Evolutionary conservation across 805 yeast species (phyloP).

Genomic region (Kluyveromyces siamensis): DNA sequence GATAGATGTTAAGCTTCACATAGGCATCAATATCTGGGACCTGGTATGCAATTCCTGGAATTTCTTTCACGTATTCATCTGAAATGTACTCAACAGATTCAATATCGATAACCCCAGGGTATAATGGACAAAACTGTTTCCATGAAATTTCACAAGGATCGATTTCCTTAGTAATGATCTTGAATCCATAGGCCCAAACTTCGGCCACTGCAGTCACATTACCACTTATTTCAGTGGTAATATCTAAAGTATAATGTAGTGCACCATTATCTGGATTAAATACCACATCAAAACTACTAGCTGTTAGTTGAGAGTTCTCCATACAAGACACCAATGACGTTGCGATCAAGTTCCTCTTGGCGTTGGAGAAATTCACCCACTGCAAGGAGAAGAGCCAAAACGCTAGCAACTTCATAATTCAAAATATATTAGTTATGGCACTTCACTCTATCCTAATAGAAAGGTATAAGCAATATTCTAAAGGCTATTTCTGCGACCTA

Average conservation of each 20-base stretch:
- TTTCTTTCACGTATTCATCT: conserved; percentile 37
- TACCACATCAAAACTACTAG: conserved; percentile 63
- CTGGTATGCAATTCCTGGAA: conserved; percentile 79
- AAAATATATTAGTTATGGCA: too few relatives aligned
- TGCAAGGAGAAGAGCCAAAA: background rate
- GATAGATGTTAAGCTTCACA: conserved; percentile 44
- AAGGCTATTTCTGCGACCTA: background rate
- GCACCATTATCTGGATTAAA: conserved; percentile 67
- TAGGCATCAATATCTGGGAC: conserved; percentile 85
- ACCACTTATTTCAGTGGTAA: conserved; percentile 59
- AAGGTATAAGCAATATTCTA: too few relatives aligned
- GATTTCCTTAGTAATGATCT: conserved; percentile 46
- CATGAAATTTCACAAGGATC: conserved; percentile 58
- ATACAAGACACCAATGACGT: conserved; percentile 80
- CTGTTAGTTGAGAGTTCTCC: conserved; percentile 65
- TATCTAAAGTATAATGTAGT: conserved; percentile 57
- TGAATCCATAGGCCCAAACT: conserved; percentile 82
- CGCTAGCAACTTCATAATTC: background rate
- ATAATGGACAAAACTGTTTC: conserved; percentile 86
- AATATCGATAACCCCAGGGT: conserved; percentile 72
- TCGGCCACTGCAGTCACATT: conserved; percentile 60
- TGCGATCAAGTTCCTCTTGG: conserved; percentile 41
- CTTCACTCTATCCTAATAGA: too few relatives aligned
- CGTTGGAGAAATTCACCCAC: background rate
- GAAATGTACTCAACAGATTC: conserved; percentile 58